Conservation (phyloP, 352 stramenopile genomes). For the Phytopythium mirpurense region DNA sequence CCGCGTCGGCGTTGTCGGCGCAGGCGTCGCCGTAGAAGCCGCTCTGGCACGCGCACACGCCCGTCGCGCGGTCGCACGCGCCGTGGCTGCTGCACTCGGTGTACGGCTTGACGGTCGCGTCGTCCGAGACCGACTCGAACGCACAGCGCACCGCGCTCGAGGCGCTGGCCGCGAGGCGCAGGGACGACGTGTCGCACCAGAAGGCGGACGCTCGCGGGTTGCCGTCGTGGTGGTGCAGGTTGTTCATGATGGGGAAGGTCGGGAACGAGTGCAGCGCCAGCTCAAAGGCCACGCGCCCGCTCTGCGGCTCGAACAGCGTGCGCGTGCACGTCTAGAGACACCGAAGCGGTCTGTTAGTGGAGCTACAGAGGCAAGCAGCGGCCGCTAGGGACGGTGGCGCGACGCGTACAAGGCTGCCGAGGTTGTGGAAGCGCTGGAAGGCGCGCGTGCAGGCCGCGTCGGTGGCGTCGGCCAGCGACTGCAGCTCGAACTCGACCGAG, state of each 20-base stretch:
- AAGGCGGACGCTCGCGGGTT: conserved; percentile 51
- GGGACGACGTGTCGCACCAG: conserved; percentile 33
- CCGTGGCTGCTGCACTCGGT: conserved; percentile 56
- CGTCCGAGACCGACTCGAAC: conserved; percentile 43
- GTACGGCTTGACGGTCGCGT: conserved; percentile 45
- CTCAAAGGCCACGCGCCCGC: conserved; percentile 29
- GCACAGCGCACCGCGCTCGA: conserved; percentile 18
- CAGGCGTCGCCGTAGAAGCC: conserved; percentile 71
- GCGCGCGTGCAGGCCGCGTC: conserved; percentile 48
- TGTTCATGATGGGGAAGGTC: conserved; percentile 74
- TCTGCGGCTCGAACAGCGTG: conserved; percentile 25
- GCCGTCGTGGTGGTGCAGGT: conserved; percentile 61
- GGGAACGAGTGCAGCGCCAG: conserved; percentile 65
- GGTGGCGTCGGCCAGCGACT: conserved; percentile 38
- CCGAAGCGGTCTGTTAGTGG: too few relatives aligned
- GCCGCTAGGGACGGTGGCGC: neutral
- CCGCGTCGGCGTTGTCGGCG: conserved; percentile 55
- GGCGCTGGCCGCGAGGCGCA: neutral
- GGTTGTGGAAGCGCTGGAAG: conserved; percentile 69
- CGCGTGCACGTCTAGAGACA: conserved; percentile 27
- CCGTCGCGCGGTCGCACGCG: conserved; percentile 37
- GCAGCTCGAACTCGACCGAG: conserved; percentile 58
- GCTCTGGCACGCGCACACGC: conserved; percentile 53
- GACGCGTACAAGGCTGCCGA: conserved; percentile 40
- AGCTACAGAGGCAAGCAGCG: neutral